Conservation (phyloP, 306 rosid species). For the Vigna angularis region DNA sequence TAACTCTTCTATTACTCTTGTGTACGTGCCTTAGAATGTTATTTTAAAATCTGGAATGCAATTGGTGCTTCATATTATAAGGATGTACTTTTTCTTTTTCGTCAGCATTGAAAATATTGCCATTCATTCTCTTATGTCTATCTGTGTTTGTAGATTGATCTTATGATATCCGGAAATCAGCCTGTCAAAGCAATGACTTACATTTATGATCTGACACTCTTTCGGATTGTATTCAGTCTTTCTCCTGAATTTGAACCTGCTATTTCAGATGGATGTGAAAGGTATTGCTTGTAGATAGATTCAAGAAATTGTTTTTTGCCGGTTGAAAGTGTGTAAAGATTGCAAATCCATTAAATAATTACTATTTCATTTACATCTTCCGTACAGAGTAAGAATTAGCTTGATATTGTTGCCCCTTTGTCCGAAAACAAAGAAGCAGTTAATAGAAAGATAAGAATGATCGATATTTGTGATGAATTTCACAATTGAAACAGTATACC, state of each 20-base stretch:
- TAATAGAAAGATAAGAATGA: neutral
- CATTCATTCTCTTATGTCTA: conserved; percentile 2
- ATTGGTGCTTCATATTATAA: conserved; percentile 25
- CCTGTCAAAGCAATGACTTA: conserved; percentile 84
- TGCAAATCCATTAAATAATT: conserved; percentile 26
- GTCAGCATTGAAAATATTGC: neutral
- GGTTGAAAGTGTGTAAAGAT: conserved; percentile 34
- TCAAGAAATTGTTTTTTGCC: neutral
- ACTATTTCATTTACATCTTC: conserved; percentile 3
- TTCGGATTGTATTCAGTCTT: conserved; percentile 77
- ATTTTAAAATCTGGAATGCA: conserved; percentile 24
- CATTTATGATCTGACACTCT: conserved; percentile 71
- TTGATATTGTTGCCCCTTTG: neutral
- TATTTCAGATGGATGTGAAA: conserved; percentile 71
- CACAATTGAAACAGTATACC: neutral
- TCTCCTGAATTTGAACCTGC: conserved; percentile 68
- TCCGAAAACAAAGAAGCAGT: neutral
- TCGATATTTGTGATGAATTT: conserved; percentile 31
- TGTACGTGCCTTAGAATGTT: conserved; percentile 28
- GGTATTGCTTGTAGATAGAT: conserved; percentile 53
- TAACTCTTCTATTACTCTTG: conserved; percentile 30
- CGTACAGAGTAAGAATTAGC: conserved; percentile 9
- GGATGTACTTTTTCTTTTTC: conserved; percentile 21
- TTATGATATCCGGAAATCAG: conserved; percentile 84
- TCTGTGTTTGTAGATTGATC: conserved; percentile 66